phyloP scores from a whole-genome alignment of 1,284 basidiomycete species.

The Malassezia restricta region DNA sequence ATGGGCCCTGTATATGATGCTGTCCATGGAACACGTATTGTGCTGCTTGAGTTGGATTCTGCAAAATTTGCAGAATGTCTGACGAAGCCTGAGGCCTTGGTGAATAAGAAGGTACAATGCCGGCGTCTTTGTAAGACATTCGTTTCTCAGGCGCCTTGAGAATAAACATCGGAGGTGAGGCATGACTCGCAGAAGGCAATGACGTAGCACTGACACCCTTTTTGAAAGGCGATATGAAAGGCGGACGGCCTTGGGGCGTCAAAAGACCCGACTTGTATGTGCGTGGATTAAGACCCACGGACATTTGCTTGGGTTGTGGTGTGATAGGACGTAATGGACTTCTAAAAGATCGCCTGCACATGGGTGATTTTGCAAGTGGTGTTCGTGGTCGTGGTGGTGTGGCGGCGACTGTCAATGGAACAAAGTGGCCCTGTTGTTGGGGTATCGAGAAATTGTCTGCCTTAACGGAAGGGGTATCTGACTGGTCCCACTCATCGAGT shows the following conservation, averaged over 20 bases:
- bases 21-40: slow-evolving; percentile 24
- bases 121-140: slow-evolving; percentile 7
- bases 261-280: slow-evolving; percentile 14
- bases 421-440: slow-evolving; percentile 2
- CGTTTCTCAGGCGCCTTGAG: neutral
- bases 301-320: slow-evolving; percentile 15
- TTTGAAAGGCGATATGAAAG: slow-evolving; percentile 32
- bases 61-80: slow-evolving; percentile 27
- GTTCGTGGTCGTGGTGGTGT: neutral
- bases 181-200: neutral
- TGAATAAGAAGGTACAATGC: slow-evolving; percentile 20
- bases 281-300: slow-evolving; percentile 22
- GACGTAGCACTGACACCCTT: neutral
- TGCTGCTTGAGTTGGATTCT: slow-evolving; percentile 18
- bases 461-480: neutral
- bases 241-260: slow-evolving; percentile 9
- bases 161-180: neutral
- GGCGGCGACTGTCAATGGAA: neutral
- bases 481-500: neutral
- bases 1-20: slow-evolving; percentile 15
- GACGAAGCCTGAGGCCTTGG: slow-evolving; percentile 22
- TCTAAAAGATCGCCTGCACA: neutral
- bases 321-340: neutral
- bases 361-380: neutral
- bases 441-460: neutral